These are phyloP conservation scores for Colletotrichum magnum DNA, from an alignment of 2,329 filamentous ascomycete genomes.

Conservation along the genomic window DNA sequence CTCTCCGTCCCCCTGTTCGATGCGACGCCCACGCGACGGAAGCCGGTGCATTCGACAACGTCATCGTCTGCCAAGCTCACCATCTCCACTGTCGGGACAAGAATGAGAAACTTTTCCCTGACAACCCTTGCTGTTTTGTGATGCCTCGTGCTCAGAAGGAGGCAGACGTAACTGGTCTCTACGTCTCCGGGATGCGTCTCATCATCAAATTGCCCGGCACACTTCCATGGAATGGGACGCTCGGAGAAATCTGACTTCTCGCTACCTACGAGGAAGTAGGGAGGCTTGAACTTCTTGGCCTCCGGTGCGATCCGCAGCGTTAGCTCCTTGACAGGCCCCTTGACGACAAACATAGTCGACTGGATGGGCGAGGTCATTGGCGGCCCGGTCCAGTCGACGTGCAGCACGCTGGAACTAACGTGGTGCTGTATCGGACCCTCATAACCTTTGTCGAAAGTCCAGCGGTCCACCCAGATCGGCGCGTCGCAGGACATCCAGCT, in stretches of 20 bases:
- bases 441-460: neutral
- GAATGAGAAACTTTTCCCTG: constrained; percentile 5
- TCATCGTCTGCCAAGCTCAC: neutral
- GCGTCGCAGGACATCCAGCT: constrained; percentile 25
- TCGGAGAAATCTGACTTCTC: neutral
- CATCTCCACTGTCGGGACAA: neutral
- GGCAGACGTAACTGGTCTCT: neutral
- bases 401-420: no score
- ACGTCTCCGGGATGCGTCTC: neutral
- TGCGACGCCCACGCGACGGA: constrained; percentile 12
- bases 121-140: neutral
- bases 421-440: neutral
- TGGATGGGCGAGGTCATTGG: constrained; percentile 8
- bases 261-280: neutral
- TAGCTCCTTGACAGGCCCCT: neutral
- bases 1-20: neutral
- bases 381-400: constrained; percentile 16
- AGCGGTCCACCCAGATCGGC: neutral
- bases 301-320: neutral
- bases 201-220: constrained; percentile 13
- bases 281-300: neutral
- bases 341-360: neutral
- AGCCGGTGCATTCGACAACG: neutral
- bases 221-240: neutral
- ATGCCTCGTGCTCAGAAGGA: neutral